Evolutionary conservation across 2,329 filamentous ascomycete species (phyloP), one percentile per base, ranked within the genome.

Genomic region (Colletotrichum costaricense): DNA sequence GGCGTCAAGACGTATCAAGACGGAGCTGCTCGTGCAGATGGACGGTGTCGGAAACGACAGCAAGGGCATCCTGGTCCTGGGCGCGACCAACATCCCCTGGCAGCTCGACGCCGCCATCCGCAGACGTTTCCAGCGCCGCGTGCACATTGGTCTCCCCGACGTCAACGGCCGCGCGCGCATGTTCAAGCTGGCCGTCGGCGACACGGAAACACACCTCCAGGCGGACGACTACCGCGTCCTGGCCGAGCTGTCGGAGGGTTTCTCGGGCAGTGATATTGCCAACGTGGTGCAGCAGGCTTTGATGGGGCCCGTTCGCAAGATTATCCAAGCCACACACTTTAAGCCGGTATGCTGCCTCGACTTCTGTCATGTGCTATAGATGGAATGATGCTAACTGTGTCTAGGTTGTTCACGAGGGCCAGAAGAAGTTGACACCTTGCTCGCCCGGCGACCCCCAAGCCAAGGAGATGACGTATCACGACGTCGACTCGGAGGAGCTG

Each of bases 51-150:
- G 97, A 75, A 96, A 97, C 75, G 97, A 99, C 83, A 96, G 93
- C 75, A 95, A 93, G 79, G 97, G 96, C 24, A 96, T 99, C 9
- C 87, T 99, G 28, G 97, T 99, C 54, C 90, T 99, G 4, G 97
- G 97, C 74, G 97, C 97, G 67, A 99, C 97, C 69, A 99, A 99
- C 82, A 98, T 99, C 75, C 97, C 97, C 22, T 99, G 97, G 97
- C 96, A 99, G 87, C 89, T 99, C 62, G 97, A 99, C 82, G 94
- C 95, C 12, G 97, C 97, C 78, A 99, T 99, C 78, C 93, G 97
- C 77, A 91, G 97, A 83, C 94, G 97, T 80, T 99, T 99, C 87
- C 97, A 99, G 83, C 90, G 97, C 78, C 90, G 97, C 85, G 95
- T 99, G 33, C 97, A 99, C 83, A 99, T 99, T 82, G 95, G 93